Base-by-base conservation (phyloP, 2,329 filamentous ascomycete genomes). In the Verruconis gallopava region DNA sequence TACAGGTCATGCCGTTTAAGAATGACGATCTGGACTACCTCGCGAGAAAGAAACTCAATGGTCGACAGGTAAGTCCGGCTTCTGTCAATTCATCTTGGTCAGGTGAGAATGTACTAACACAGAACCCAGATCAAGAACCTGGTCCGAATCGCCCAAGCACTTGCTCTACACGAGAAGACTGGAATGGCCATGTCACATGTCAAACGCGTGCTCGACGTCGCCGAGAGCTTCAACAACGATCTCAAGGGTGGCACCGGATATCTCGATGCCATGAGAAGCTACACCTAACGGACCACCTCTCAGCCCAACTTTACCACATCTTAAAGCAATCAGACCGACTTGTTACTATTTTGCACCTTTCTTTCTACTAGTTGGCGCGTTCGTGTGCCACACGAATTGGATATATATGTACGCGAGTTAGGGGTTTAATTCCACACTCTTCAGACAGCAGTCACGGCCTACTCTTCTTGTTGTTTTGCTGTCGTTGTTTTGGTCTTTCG, bases 221-320 rank as follows among this genome's bases (percentile, higher is more conserved):
- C 81, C 18, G 78, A 84, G 58, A 81, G 76, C 25, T 94, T 94
- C 58, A 82, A 89, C 48, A 72, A 78, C 21, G 85, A 94, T 56
- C 66, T 94, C 39, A 85, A 81, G 56, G 86, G 85, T 4, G 85
- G 85, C 0, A 69, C 73, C 1, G 85, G 85, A 0, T 93, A 85
- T 51, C 67, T 82, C 49, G 85, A 91, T 55, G 84, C 83, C 0
- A 89, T 91, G 85, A 71, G 81, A 49, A 83, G 79, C 53, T 91
- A 91, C 51, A 79, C 73, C 44, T 79, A 63, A 38, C 9, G 33
- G 17, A 9, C 18, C 6, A 9, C 11, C 6, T 36, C 33, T 11
- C 17, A 9, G 25, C 25, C n/a, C 25, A 30, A 30, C n/a, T n/a
- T n/a, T 30, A n/a, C 25, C 9, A 30, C 25, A 30, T n/a, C 25